Evolutionary conservation across 345 rosid species (phyloP).

Genomic region (Rhodamnia argentea): DNA sequence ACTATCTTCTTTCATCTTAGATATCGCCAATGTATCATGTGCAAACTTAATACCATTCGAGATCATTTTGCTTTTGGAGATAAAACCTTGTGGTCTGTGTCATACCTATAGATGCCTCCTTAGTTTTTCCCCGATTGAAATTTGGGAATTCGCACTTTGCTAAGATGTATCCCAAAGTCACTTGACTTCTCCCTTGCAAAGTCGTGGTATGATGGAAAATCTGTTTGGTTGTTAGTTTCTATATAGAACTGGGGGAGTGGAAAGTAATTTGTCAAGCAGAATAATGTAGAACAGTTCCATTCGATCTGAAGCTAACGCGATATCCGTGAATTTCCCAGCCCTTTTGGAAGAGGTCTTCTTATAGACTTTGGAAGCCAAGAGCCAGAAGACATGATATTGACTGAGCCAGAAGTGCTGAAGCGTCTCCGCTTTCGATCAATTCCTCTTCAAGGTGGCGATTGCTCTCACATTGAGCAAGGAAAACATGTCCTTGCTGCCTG

Average conservation of each 20-base stretch:
- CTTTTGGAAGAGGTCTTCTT: conserved; percentile 5
- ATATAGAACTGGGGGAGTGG: not conserved
- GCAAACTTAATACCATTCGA: not conserved
- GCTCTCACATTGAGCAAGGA: conserved; percentile 5
- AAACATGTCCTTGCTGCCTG: conserved; percentile 5
- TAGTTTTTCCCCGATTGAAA: not conserved
- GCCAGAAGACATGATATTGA: not conserved
- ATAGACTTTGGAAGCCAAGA: conserved; percentile 2
- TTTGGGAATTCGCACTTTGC: not conserved
- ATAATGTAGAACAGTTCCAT: not conserved
- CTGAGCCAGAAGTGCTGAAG: not conserved
- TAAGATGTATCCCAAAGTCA: not conserved
- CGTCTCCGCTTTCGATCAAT: conserved; percentile 6
- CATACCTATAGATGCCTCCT: not conserved
- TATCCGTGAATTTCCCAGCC: not conserved
- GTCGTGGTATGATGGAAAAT: not conserved
- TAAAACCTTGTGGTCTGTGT: not conserved
- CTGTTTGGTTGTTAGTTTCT: not conserved
- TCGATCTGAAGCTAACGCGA: not conserved
- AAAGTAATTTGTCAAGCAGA: not conserved
- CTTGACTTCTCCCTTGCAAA: not conserved
- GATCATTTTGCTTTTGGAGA: not conserved
- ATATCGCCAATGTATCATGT: not conserved
- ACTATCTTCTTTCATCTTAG: not conserved
- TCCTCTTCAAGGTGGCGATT: conserved; percentile 8